Percentiles rank a stretch among this genome's conserved stretches.
phyloP scores from a whole-genome alignment of 2,329 filamentous ascomycete genomes.

The Elsinoe batatas region DNA sequence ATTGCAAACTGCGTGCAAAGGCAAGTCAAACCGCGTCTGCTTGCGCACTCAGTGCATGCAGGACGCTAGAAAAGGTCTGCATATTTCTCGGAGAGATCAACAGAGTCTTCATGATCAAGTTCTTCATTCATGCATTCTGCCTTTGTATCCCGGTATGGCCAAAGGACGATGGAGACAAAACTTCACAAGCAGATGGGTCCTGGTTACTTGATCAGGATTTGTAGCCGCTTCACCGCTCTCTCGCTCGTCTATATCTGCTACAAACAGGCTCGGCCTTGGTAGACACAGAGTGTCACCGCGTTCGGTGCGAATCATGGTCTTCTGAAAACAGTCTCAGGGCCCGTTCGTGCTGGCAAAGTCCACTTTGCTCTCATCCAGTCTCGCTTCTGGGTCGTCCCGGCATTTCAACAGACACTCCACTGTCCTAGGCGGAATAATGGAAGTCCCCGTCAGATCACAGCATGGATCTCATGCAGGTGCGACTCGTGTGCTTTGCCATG shows the following conservation, averaged over 20 bases:
- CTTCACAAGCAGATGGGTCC: not conserved
- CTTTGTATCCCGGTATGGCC: not conserved
- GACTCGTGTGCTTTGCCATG: not conserved
- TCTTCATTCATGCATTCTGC: not conserved
- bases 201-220: not conserved
- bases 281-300: too few relatives aligned
- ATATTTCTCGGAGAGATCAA: not conserved
- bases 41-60: not conserved
- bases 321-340: too few relatives aligned
- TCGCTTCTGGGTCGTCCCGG: too few relatives aligned
- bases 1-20: not conserved
- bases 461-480: not conserved
- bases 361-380: too few relatives aligned
- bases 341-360: too few relatives aligned
- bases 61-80: slow-evolving; percentile 1
- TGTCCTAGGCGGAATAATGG: not conserved
- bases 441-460: not conserved
- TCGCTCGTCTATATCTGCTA: slow-evolving; percentile 4
- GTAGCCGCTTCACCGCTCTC: not conserved
- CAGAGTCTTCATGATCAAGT: not conserved
- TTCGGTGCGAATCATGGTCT: too few relatives aligned
- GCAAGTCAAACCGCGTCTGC: not conserved
- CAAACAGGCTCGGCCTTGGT: too few relatives aligned
- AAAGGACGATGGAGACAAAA: not conserved
- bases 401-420: not conserved